phyloP scores from a whole-genome alignment of 306 rosid genomes.

The Sicyos baderoa region DNA sequence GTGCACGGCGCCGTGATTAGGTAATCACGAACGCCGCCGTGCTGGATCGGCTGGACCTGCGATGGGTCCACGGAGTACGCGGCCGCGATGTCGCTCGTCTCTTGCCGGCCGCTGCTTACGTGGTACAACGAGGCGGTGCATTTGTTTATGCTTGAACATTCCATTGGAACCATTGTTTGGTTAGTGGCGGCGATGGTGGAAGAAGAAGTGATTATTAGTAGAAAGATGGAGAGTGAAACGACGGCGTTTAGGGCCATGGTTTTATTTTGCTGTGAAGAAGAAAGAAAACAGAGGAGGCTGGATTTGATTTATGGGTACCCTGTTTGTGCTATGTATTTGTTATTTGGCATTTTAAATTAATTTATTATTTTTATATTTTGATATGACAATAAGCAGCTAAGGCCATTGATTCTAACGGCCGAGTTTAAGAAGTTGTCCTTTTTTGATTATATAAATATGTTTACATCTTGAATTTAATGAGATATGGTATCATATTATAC shows the following conservation, averaged over 20 bases:
- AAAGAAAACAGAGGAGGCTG: constrained; percentile 10
- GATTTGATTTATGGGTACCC: constrained; percentile 3
- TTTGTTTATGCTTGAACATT: constrained; percentile 32
- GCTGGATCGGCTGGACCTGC: constrained; percentile 31
- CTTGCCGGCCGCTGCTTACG: constrained; percentile 14
- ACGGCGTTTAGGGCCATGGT: constrained; percentile 43
- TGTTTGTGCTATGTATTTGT: constrained; percentile 24
- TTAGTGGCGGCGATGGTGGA: constrained; percentile 8
- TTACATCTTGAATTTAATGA: too few relatives aligned
- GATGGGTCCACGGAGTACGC: constrained; percentile 38
- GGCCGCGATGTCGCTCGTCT: constrained; percentile 29
- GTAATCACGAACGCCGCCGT: constrained; percentile 31
- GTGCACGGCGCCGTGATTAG: constrained; percentile 59
- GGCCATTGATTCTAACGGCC: constrained; percentile 15
- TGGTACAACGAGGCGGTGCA: constrained; percentile 63
- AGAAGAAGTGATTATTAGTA: constrained; percentile 19
- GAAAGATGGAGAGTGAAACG: constrained; percentile 28
- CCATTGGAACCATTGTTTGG: constrained; percentile 33
- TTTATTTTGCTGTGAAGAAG: constrained; percentile 20
- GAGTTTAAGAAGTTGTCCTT: neutral
- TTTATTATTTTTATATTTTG: neutral
- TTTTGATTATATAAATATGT: neutral
- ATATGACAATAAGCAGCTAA: neutral
- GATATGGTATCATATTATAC: too few relatives aligned
- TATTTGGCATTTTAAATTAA: constrained; percentile 17